phyloP scores from a whole-genome alignment of 768 basidiomycete species.

The Boletellus sp. region DNA sequence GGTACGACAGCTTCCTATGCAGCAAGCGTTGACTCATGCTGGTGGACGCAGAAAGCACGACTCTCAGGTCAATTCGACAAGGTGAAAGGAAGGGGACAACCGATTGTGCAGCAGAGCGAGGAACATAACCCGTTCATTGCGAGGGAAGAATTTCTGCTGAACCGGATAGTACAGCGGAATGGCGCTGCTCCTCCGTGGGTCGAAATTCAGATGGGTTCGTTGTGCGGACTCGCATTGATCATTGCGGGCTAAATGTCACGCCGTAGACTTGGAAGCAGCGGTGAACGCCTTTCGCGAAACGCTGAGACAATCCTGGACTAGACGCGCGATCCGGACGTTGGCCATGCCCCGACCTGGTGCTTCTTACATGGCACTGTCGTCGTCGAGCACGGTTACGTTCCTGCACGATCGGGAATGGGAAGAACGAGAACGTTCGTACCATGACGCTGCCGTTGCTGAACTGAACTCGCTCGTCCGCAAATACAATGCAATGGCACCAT shows the following conservation, averaged over 20 bases:
- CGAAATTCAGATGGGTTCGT: constrained; percentile 67
- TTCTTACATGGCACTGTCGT: constrained; percentile 21
- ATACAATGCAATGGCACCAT: too few species aligned
- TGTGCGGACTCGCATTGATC: not conserved
- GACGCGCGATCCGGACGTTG: constrained; percentile 65
- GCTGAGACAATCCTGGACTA: constrained; percentile 67
- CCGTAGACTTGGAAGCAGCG: constrained; percentile 61
- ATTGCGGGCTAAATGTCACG: constrained; percentile 1
- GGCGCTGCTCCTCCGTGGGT: constrained; percentile 71
- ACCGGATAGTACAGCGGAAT: constrained; percentile 71
- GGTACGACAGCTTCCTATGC: constrained; percentile 37
- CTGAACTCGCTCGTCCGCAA: too few species aligned
- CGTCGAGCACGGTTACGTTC: constrained; percentile 35
- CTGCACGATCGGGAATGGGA: constrained; percentile 70
- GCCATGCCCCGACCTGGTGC: constrained; percentile 36
- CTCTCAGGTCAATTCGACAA: constrained; percentile 65
- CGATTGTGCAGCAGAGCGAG: constrained; percentile 40
- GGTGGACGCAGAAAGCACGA: constrained; percentile 50
- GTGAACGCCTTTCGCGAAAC: constrained; percentile 35
- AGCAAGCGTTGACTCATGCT: not conserved
- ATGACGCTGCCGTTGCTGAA: constrained; percentile 58
- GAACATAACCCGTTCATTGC: constrained; percentile 44
- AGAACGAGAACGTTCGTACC: constrained; percentile 68
- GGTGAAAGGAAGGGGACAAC: constrained; percentile 65
- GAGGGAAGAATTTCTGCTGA: constrained; percentile 80